Percentiles rank a stretch among this genome's conserved stretches.
Conservation (phyloP, 768 basidiomycete genomes). For the Russula foetens region DNA sequence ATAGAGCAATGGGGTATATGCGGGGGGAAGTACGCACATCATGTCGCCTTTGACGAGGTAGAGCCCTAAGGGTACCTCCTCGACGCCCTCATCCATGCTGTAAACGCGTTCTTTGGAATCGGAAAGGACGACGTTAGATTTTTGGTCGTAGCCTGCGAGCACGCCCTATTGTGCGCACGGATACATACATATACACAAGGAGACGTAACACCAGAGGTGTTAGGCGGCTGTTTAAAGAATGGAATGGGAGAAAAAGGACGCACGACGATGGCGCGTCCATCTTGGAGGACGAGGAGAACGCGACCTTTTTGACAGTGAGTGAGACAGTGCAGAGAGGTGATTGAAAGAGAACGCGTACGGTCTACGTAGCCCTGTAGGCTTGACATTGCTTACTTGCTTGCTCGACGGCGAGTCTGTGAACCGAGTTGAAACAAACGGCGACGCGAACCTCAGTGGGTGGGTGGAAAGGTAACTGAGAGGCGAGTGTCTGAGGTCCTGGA, state of each 20-base stretch:
- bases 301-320: constrained; percentile 42
- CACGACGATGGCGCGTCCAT: constrained; percentile 91
- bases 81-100: constrained; percentile 83
- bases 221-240: neutral
- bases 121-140: constrained; percentile 92
- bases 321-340: neutral
- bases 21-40: constrained; percentile 58
- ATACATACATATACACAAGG: no score
- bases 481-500: constrained; percentile 7
- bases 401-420: no score
- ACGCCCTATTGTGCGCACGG: constrained; percentile 49
- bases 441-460: no score
- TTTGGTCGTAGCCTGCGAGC: constrained; percentile 89
- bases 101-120: constrained; percentile 92
- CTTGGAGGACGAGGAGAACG: constrained; percentile 91
- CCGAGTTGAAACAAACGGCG: no score
- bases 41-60: constrained; percentile 98
- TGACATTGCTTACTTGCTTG: constrained; percentile 45
- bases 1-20: neutral
- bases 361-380: constrained; percentile 90
- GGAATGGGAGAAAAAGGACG: constrained; percentile 24
- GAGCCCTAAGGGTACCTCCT: constrained; percentile 88
- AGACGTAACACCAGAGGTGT: neutral
- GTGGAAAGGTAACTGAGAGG: no score
- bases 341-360: constrained; percentile 38